Base-by-base conservation (phyloP, 139 green algal genomes). In the Chlamydomonas incerta region DNA sequence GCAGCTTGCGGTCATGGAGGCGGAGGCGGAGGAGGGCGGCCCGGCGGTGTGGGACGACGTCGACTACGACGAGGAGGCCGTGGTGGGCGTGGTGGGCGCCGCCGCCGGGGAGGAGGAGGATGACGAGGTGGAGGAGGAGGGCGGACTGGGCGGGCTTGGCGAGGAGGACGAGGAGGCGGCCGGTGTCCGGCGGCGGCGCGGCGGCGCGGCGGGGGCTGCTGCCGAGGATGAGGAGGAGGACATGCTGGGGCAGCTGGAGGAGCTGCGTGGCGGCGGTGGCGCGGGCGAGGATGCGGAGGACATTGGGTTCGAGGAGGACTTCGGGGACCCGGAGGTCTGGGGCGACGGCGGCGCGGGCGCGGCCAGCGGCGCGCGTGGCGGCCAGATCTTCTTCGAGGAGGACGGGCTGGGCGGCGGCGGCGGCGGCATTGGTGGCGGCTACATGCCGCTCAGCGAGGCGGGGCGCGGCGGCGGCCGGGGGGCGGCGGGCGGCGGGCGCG, bases 241-340 rank as follows among this genome's bases (percentile, higher is more conserved):
- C 65, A 83, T 83, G 77, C 24, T 83, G 37, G 77, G 77, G 63
- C 63, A 83, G 65, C 41, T 83, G 77, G 77, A 83, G 65, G 63
- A 74, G 29, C 18, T 83, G 63, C 77, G 77, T 17, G n/a, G n/a
- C 18, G 74, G 31, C 14, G 74, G 26, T 33, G 63, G 41, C 13
- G 37, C 17, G 24, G 46, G 3, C 28, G 77, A 65, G 76, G 62
- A 83, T 24, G 76, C 26, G 14, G 63, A 74, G 28, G 77, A 65
- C 46, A 63, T 73, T 24, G 60, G 31, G 35, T 50, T 50, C 3
- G 13, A 37, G 4, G 65, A 70, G 10, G 74, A 24, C 33, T 29
- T 15, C 34, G 72, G 29, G 52, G n/a, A n/a, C n/a, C n/a, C n/a
- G n/a, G n/a, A 52, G 29, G 11, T 10, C 23, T 29, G 29, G 14